Base-by-base conservation (phyloP, 805 yeast genomes). In the Metschnikowia santaceciliae region DNA sequence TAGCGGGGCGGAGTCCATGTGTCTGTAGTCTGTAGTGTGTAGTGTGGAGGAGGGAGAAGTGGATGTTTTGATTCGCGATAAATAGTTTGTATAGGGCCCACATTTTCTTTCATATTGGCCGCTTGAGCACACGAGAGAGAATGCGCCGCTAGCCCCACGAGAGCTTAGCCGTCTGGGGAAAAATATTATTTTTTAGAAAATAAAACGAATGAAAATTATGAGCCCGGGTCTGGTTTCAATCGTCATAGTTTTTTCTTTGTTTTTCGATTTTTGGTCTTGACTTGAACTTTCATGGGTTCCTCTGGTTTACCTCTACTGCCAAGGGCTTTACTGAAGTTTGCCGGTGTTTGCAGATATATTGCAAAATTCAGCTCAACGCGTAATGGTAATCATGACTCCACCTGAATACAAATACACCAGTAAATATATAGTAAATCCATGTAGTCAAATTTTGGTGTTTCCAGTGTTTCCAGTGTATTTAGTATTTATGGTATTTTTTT, bases 61-160 rank as follows among this genome's bases (percentile, higher is more conserved):
- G 32, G 8, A 33, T 42, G 46, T 42, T 42, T 33, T 42, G 46
- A 42, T 42, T 42, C 46, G 46, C 46, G 46, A 42, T 42, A 15
- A n/a, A 39, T 23, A 10, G 7, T 20, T 14, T 20, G 17, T n/a
- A 40, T 26, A 13, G 42, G 42, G 30, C 30, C 30, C 30, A 26
- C 30, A 26, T 26, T 26, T 26, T 26, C 30, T 26, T 26, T 4
- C 30, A 26, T 26, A 26, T 26, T n/a, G 20, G 6, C 42, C 32
- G 15, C 42, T 39, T 17, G 32, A 32, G 38, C 38, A 33, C 38
- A 32, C 26, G 37, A 40, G 34, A 30, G 30, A 30, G 30, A 30
- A 40, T 11, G 17, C 32, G 34, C 26, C 22, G 34, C 22, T 40
- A 8, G 32, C 40, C 23, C 20, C 6, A 13, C n/a, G 11, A 33